Evolutionary conservation across 495 filamentous ascomycete genomes (phyloP), one percentile per base, ranked within the genome.

Genomic region (Penicillium dipodomyicola): DNA sequence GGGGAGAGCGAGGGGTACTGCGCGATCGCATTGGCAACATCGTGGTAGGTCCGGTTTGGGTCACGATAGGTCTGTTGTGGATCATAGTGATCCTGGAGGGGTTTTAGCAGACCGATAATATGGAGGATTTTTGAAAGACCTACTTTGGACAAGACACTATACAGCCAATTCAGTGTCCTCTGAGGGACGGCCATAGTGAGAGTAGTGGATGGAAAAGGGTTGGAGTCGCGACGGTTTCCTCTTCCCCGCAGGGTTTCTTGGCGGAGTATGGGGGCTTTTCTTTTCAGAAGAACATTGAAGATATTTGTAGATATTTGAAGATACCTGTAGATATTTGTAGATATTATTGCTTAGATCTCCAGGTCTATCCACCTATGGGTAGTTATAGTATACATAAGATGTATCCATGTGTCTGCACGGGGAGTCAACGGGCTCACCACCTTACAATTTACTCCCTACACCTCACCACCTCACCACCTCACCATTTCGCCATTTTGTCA

Each of bases 151-250:
- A 98, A 68, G 43, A 96, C 86, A 69, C 88, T 94, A 74, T 96
- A 95, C 2, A 98, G 85, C 94, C 94, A 98, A 70, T 89, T 90
- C 52, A 97, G 80, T 41, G 95, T 87, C 72, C 91, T 88, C 66
- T 94, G 92, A 58, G 90, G 85, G 62, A 96, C 89, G 52, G 85
- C 88, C 82, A 87, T 92, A 59, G 53, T 60, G n/a, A 48, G 27
- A 8, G 11, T 71, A 65, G 54, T 52, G 57, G 29, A 55, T 33
- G 42, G 49, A 27, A 56, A 19, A 48, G 43, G 19, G 42, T 46
- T 19, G 30, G 20, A 14, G 30, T 12, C 49, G 49, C 12, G 30
- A 29, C 10, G 3, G 30, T 64, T 64, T 60, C 55, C 60, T 47
- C 50, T 63, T 66, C 65, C 65, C 65, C 65, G 65, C 65, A 64